Evolutionary conservation across 1,284 basidiomycete genomes (phyloP).

Genomic region (Papiliotrema terrestris): DNA sequence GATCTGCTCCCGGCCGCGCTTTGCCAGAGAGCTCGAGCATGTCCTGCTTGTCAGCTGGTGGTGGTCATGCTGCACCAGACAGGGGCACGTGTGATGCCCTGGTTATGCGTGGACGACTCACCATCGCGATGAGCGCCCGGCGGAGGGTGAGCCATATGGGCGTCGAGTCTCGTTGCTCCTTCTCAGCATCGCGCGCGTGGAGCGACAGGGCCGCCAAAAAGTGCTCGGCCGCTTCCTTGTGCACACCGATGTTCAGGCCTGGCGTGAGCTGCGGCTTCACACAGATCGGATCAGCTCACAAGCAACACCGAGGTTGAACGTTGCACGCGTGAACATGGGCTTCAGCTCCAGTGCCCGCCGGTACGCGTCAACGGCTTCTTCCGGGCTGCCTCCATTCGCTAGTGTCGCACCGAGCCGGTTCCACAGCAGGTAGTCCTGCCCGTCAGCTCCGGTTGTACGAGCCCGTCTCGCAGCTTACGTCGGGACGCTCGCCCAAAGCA

Average conservation of each 20-base stretch:
- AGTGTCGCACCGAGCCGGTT: conserved; percentile 92
- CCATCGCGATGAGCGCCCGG: conserved; percentile 77
- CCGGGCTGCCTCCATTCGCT: conserved; percentile 91
- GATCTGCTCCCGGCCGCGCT: conserved; percentile 54
- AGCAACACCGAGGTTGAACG: conserved; percentile 95
- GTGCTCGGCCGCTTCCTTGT: conserved; percentile 95
- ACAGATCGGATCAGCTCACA: conserved; percentile 54
- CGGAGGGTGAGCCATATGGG: conserved; percentile 91
- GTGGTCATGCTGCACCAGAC: background rate
- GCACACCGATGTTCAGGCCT: conserved; percentile 93
- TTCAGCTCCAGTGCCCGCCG: conserved; percentile 86
- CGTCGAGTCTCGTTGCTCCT: conserved; percentile 47
- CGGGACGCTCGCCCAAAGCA: conserved; percentile 73
- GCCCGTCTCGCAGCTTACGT: conserved; percentile 48
- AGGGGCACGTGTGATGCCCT: background rate
- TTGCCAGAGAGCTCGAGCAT: conserved; percentile 55
- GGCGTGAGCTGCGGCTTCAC: conserved; percentile 5
- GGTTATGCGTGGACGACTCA: conserved; percentile 42
- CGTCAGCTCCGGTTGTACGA: background rate
- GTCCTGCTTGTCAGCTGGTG: conserved; percentile 39
- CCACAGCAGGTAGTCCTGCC: conserved; percentile 89
- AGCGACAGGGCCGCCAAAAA: conserved; percentile 82
- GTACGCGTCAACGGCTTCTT: conserved; percentile 94
- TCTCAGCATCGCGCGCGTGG: conserved; percentile 53
- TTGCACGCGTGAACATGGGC: conserved; percentile 94